Base-by-base conservation (phyloP, 139 green algal species). In the Tetraselmis striata region DNA sequence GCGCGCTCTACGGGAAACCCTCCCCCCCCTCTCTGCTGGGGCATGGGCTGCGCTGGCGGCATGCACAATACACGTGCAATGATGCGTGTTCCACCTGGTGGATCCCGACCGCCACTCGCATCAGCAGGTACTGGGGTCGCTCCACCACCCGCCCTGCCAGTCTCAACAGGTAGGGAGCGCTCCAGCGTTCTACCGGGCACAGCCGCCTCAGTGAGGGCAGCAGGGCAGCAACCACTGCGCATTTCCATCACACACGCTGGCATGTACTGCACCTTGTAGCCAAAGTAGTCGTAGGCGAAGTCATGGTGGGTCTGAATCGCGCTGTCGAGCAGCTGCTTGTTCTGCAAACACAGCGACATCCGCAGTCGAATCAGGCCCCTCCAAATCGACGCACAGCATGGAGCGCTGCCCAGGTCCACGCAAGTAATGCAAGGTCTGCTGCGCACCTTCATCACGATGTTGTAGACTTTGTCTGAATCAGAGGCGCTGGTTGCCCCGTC, bases 211-310 rank as follows among this genome's bases (percentile, higher is more conserved):
- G n/a, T n/a, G n/a, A n/a, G n/a, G n/a, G n/a, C n/a, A n/a, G n/a
- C n/a, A n/a, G n/a, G n/a, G n/a, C n/a, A n/a, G n/a, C n/a, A n/a
- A n/a, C n/a, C n/a, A n/a, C n/a, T n/a, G n/a, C n/a, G n/a, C n/a
- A n/a, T n/a, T n/a, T n/a, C n/a, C n/a, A n/a, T n/a, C n/a, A n/a
- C n/a, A n/a, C n/a, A n/a, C n/a, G n/a, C n/a, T n/a, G n/a, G n/a
- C n/a, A n/a, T n/a, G n/a, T n/a, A n/a, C n/a, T n/a, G 18, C 75
- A 94, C 92, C 93, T 99, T 99, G 92, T 98, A 99, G 22, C 97
- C 97, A 86, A 99, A 99, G 92, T 98, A 99, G 88, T 99, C 97
- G 83, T 99, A 99, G 86, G 99, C 96, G 86, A 99, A 99, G 89
- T 99, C 97, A 28, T 97, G 90, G 86, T 99, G 95, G 86, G 99